Evolutionary conservation across 202 grass and related monocot genomes (phyloP).

Genomic region (Hordeum pubiflorum): DNA sequence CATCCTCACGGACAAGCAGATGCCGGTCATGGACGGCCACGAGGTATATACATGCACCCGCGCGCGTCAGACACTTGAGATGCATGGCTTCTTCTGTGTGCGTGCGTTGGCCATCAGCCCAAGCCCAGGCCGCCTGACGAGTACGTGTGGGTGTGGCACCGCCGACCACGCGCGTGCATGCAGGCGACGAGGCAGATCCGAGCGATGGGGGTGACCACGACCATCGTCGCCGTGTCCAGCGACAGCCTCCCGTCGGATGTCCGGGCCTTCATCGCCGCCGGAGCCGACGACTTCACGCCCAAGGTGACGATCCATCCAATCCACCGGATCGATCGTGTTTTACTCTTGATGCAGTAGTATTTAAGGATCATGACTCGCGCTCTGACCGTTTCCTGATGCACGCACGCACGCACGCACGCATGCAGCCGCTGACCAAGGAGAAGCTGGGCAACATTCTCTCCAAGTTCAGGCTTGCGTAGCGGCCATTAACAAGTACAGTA

Average conservation of each 20-base stretch:
- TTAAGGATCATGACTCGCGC: background rate
- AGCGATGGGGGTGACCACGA: conserved; percentile 29
- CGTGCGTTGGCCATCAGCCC: background rate
- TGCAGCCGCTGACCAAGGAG: conserved; percentile 45
- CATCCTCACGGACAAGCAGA: conserved; percentile 42
- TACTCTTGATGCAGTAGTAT: background rate
- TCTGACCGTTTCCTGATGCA: background rate
- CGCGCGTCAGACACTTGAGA: background rate
- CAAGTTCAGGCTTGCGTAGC: conserved; percentile 25
- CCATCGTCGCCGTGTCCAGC: conserved; percentile 52
- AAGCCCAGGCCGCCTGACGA: background rate
- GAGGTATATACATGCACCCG: conserved; percentile 16
- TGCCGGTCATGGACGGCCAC: conserved; percentile 44
- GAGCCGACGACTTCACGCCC: conserved; percentile 41
- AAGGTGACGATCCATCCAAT: conserved; percentile 18
- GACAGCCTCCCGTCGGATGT: conserved; percentile 29
- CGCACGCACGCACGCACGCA: background rate
- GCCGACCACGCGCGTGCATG: background rate
- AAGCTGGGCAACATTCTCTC: conserved; percentile 24
- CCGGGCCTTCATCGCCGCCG: conserved; percentile 35
- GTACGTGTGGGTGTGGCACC: too few relatives aligned
- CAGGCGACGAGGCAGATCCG: conserved; percentile 43
- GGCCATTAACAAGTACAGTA: background rate
- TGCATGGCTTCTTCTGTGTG: background rate
- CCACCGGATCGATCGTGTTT: background rate